Base-by-base conservation (phyloP, 192 early-diverging fungal species). In the Backusella westeae region DNA sequence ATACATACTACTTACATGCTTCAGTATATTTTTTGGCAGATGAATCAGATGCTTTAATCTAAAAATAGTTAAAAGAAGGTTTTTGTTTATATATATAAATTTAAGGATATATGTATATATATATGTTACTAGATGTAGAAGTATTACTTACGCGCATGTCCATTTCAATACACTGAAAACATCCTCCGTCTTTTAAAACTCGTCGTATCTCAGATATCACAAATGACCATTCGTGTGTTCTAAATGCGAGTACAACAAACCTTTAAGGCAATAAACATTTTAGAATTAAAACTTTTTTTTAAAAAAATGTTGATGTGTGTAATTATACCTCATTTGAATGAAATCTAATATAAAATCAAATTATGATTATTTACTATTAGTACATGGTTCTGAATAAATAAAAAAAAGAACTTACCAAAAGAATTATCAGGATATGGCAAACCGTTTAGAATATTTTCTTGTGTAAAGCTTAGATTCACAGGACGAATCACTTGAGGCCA, bases 401-500 rank as follows among this genome's bases (percentile, higher is more conserved):
- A 17, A 53, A 34, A 8, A 32, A 34, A 32, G 32, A 32, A 68
- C 44, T 78, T 78, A 78, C 77, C 77, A 56, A 78, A 78, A 53
- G 71, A 67, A 69, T 67, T 65, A 69, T 78, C 77, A 52, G 77
- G 72, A 69, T 53, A 78, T 21, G 77, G 77, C 34, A 78, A 68
- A 8, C 77, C 77, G 14, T 69, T 63, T 34, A 78, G 39, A 10
- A 78, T 52, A 41, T 78, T 78, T 9, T 67, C 77, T 41, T 72
- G n/a, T 32, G 63, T 65, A 56, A 78, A 78, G 35, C 32, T 53
- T n/a, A 78, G 34, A 36, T 78, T 78, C 17, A 69, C 77, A 39
- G 77, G 77, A 9, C 77, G 71, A 67, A 78, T 78, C 19, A 74
- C 71, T 69, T 78, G 71, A 15, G 77, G 77, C 77, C 77, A 78